phyloP scores from a whole-genome alignment of 257 asterid genomes.

The Ocimum tenuiflorum region DNA sequence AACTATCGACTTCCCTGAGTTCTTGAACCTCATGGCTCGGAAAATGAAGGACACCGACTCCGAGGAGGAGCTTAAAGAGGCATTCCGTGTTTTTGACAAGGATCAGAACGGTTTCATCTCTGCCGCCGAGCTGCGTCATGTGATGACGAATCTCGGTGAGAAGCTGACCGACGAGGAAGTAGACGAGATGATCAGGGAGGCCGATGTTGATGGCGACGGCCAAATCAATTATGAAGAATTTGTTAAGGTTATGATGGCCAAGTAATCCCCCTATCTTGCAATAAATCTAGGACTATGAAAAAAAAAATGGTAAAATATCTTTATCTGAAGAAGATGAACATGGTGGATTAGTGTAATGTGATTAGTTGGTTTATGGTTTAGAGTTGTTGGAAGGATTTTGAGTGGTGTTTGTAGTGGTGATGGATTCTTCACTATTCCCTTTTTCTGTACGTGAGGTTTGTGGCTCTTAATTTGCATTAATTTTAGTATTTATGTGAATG shows the following conservation, averaged over 20 bases:
- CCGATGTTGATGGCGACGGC: slow-evolving; percentile 59
- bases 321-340: too few species aligned
- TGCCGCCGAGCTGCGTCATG: slow-evolving; percentile 60
- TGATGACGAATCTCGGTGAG: slow-evolving; percentile 60
- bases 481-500: too few species aligned
- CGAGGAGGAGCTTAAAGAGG: slow-evolving; percentile 61
- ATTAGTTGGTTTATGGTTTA: too few species aligned
- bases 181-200: slow-evolving; percentile 61
- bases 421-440: too few species aligned
- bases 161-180: slow-evolving; percentile 61
- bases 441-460: too few species aligned
- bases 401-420: too few species aligned
- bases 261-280: too few species aligned
- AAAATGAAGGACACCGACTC: slow-evolving; percentile 64
- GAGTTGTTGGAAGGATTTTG: too few species aligned
- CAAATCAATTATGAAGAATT: slow-evolving; percentile 57
- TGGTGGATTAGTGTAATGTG: too few species aligned
- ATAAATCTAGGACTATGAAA: too few species aligned
- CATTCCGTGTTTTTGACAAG: slow-evolving; percentile 60
- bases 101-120: slow-evolving; percentile 61
- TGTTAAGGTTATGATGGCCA: slow-evolving; percentile 64
- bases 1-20: slow-evolving; percentile 56
- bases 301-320: too few species aligned
- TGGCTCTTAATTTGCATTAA: too few species aligned
- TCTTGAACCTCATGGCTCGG: slow-evolving; percentile 56